Evolutionary conservation across 345 rosid species (phyloP).

Genomic region (Sisymbrium altissimum): DNA sequence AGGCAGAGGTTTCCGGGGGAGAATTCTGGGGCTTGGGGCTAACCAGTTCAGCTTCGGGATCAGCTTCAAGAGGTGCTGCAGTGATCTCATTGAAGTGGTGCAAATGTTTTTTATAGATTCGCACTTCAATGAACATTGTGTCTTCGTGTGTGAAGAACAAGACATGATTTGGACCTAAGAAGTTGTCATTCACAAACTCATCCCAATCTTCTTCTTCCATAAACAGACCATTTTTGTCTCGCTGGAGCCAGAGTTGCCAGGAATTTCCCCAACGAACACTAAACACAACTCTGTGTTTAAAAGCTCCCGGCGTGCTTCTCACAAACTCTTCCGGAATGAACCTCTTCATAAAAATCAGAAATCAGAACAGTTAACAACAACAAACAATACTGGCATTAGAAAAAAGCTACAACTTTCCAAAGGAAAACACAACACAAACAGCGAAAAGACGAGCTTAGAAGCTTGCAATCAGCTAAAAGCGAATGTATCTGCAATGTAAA

Average conservation of each 20-base stretch:
- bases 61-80: neutral
- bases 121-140: neutral
- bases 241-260: constrained; percentile 20
- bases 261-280: constrained; percentile 28
- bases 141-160: constrained; percentile 19
- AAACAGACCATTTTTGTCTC: constrained; percentile 3
- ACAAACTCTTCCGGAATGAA: constrained; percentile 23
- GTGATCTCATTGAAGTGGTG: neutral
- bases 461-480: neutral
- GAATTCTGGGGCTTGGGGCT: neutral
- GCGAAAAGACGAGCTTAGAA: neutral
- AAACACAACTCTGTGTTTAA: constrained; percentile 21
- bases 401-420: neutral
- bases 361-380: neutral
- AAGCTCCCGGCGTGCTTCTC: neutral
- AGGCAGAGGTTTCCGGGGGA: neutral
- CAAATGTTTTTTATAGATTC: neutral
- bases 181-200: constrained; percentile 21
- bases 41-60: neutral
- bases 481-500: neutral
- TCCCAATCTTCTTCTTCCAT: constrained; percentile 29
- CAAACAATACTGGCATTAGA: neutral
- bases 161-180: neutral
- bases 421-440: neutral
- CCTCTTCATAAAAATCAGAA: constrained; percentile 14